Percentiles rank a stretch among this genome's conserved stretches.
phyloP scores from a whole-genome alignment of 148 eudicot genomes.

The Drosera capensis region DNA sequence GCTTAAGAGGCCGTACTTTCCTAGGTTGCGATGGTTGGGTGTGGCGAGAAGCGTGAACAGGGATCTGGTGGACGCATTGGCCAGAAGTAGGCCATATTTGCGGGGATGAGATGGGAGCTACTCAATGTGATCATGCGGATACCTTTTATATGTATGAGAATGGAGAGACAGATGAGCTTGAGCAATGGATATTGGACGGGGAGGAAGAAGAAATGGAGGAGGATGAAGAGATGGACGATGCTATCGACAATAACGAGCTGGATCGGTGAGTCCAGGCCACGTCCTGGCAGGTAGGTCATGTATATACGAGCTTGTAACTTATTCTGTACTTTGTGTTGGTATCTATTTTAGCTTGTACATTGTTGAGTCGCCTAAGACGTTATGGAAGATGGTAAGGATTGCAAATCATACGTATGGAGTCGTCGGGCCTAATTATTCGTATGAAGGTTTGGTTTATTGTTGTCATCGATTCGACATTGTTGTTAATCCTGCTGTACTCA shows the following conservation, averaged over 20 bases:
- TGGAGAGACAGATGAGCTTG: slow-evolving; percentile 86
- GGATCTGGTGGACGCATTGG: slow-evolving; percentile 68
- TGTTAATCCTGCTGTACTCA: no score
- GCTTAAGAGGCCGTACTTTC: slow-evolving; percentile 89
- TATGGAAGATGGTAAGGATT: no score
- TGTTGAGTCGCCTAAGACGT: no score
- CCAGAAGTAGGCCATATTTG: slow-evolving; percentile 61
- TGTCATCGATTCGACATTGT: no score
- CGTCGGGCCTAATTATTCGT: no score
- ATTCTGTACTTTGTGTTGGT: background rate
- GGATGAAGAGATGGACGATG: slow-evolving; percentile 38
- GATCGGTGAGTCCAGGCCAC: background rate
- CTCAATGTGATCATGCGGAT: slow-evolving; percentile 73
- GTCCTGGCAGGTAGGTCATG: background rate
- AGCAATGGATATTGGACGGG: slow-evolving; percentile 63
- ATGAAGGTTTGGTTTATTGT: no score
- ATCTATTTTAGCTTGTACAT: no score
- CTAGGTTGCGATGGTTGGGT: slow-evolving; percentile 81
- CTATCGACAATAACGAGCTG: background rate
- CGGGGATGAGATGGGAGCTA: slow-evolving; percentile 83
- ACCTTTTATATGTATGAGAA: slow-evolving; percentile 48
- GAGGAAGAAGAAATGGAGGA: slow-evolving; percentile 13
- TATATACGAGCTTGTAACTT: background rate
- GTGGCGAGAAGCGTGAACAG: slow-evolving; percentile 59
- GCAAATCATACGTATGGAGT: no score